Evolutionary conservation across 2,329 filamentous ascomycete species (phyloP).

Genomic region (Talaromyces sp.): DNA sequence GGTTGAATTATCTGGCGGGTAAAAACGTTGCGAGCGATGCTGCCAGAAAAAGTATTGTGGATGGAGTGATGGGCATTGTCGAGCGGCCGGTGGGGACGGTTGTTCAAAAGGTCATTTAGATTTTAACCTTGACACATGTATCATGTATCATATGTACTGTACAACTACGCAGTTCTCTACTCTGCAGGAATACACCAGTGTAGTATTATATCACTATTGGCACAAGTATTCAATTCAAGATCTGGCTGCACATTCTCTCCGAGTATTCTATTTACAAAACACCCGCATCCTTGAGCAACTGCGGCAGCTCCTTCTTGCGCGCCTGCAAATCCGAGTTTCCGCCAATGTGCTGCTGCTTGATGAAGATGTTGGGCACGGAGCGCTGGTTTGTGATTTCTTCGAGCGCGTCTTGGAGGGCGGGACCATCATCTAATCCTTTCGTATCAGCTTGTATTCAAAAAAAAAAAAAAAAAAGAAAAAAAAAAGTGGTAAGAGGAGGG

Average conservation of each 20-base stretch:
- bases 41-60: conserved; percentile 74
- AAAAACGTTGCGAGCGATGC: conserved; percentile 80
- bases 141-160: not conserved
- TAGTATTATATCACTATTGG: not conserved
- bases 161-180: not conserved
- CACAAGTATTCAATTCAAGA: too few species aligned
- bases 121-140: not conserved
- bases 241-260: too few species aligned
- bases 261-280: too few species aligned
- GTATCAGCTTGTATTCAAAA: not conserved
- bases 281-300: conserved; percentile 59
- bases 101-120: conserved; percentile 62
- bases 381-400: conserved; percentile 73
- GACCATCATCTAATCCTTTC: conserved; percentile 65
- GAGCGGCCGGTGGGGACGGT: conserved; percentile 84
- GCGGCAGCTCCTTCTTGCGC: conserved; percentile 59
- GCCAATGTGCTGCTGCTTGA: conserved; percentile 84
- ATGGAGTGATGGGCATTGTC: conserved; percentile 83
- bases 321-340: conserved; percentile 86
- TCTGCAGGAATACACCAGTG: not conserved
- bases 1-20: conserved; percentile 86
- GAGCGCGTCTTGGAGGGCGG: conserved; percentile 77
- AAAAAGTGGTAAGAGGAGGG: not conserved
- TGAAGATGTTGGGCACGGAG: conserved; percentile 95
- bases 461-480: not conserved